Evolutionary conservation across 208 protist genomes (phyloP), one percentile per base, ranked within the genome.

Genomic region (Blastocrithidia nonstop): DNA sequence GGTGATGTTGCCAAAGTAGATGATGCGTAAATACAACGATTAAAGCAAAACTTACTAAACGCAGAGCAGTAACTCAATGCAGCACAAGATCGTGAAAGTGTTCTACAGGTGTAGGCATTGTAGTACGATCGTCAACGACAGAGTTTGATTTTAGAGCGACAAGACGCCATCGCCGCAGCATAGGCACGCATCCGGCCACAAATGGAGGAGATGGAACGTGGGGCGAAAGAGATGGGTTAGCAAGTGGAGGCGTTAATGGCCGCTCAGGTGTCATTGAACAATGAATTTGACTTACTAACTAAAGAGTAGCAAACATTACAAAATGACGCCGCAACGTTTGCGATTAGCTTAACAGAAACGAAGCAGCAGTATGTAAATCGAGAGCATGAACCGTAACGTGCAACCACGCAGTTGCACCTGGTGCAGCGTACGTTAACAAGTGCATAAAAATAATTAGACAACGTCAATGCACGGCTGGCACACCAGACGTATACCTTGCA

Each of bases 81-180:
- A 8, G 71, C 72, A 9, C 75, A 91, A 38, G 80, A 95, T 61
- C 71, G 78, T n/a, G 83, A 95, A 42, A 84, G 75, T 28, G 84
- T 95, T 19, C 55, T 93, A 25, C 81, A 92, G 48, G 83, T 95
- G 20, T 82, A 95, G 66, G 76, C 71, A n/a, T 50, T 93, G 2
- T 82, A 95, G 64, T 80, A 82, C 53, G 87, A 95, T 38, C 73
- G 87, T 0, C 74, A 72, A 47, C 90, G 90, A 57, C 78, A 88
- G 54, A 81, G 74, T 26, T 52, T 93, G 29, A 57, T 86, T 16
- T 66, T 88, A 5, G 87, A 95, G 54, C 71, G 81, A 8, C 78
- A 95, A 57, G 83, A 91, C 41, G 78, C 79, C 21, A 33, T 90
- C 9, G 86, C 86, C 6, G 80, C 85, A 11, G 87, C 92, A 56